Evolutionary conservation across 306 rosid genomes (phyloP), one percentile per base, ranked within the genome.

Genomic region (Trifolium pratense): DNA sequence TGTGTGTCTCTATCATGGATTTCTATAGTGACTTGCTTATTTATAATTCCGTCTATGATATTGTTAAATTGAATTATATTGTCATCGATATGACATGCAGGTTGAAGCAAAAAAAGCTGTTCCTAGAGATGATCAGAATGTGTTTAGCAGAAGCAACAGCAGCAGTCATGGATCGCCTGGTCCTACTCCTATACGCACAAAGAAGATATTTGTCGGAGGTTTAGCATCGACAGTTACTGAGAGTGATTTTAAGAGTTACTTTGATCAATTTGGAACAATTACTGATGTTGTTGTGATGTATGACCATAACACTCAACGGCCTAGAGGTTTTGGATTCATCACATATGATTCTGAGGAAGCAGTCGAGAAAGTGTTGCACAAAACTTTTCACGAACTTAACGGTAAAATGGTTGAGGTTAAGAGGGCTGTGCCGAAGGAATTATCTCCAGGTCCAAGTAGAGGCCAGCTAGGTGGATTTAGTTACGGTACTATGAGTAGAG

Each of bases 21-120:
- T 39, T 39, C 34, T n/a, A 0, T 61, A 40, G 15, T 37, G 72
- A 32, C 68, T 25, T 26, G 7, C 65, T 36, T 71, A 55, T 59
- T 61, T 53, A 69, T 53, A 40, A 36, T 52, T 75, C 37, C 7
- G 65, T 76, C 29, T 6, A 20, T 23, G 60, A 43, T 40, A 29
- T 7, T 42, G 32, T 75, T 75, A 29, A 5, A 69, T 68, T 71
- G 62, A 45, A 62, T 49, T 63, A 55, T 70, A 56, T 68, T 49
- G 9, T 65, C 66, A 74, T 73, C 71, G 45, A 53, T 72, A 70
- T 64, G 17, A 23, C 17, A 39, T 60, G 75, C 79, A 85, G 89
- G 89, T 85, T 73, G 89, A 85, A 79, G 89, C 89, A 13, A 85
- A 85, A 75, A 85, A 85, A 59, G 89, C 89, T 45, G 83, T 85